Base-by-base conservation (phyloP, 192 early-diverging fungal genomes). In the Coemansia sp. region DNA sequence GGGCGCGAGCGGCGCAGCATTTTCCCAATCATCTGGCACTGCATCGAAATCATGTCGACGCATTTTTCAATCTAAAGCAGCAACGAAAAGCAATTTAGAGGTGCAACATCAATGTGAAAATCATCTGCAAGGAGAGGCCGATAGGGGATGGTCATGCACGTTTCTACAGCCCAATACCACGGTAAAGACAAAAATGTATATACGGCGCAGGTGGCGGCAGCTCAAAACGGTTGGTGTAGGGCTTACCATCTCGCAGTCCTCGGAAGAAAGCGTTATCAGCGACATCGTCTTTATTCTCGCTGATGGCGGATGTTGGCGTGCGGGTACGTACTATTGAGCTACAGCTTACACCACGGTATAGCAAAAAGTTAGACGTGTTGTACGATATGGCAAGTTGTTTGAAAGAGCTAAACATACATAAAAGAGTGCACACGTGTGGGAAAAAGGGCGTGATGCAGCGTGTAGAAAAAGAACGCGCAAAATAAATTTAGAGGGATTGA, bases 221-320 rank as follows among this genome's bases (percentile, higher is more conserved):
- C 57, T 29, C 27, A 59, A 45, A 60, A 48, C 9, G 11, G 27
- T 20, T 9, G 51, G 57, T 24, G 5, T 3, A 58, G 19, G 19
- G 22, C 74, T 65, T 78, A 78, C 75, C 75, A 78, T 78, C 50
- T 78, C 75, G 37, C 75, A 71, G 69, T 78, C 75, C 69, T 78
- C 75, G 7, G 65, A 78, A 27, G 75, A 78, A 29, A 78, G 75
- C 16, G 75, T 71, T 32, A 78, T 54, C 19, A 65, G 59, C 62
- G 75, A 61, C 75, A 78, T 78, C 56, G 32, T 35, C 32, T 35
- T 35, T 35, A 35, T 35, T 35, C 32, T 35, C 32, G 8, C 32
- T 35, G 32, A 35, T 9, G 32, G 32, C 32, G 32, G 32, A 9
- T 35, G 32, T 7, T 35, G 9, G 32, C 32, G 32, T 35, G 32